Percentiles rank a stretch among this genome's conserved stretches.
phyloP scores from a whole-genome alignment of 2,329 filamentous ascomycete genomes.

The Lachnellula arida region DNA sequence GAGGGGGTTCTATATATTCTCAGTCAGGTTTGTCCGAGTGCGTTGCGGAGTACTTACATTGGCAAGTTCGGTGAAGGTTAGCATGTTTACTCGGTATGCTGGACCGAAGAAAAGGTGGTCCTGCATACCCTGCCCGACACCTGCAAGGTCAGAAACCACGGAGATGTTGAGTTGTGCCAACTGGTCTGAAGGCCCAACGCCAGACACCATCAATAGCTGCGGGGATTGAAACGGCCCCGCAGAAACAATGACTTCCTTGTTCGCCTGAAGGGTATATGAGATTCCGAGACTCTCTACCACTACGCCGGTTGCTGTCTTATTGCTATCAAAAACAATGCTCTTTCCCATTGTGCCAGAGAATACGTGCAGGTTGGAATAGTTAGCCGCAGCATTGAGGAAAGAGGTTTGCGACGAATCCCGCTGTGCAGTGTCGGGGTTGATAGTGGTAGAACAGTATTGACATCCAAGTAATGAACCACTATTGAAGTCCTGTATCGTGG shows the following conservation, averaged over 20 bases:
- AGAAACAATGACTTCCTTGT: conserved; percentile 44
- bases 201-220: conserved; percentile 33
- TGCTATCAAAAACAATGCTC: conserved; percentile 40
- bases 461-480: conserved; percentile 38
- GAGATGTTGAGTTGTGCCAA: conserved; percentile 41
- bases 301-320: conserved; percentile 37
- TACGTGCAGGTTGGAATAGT: conserved; percentile 36
- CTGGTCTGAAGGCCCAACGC: conserved; percentile 39
- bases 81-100: not conserved
- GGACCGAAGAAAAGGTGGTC: conserved; percentile 31
- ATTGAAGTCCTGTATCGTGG: conserved; percentile 34
- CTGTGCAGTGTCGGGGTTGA: conserved; percentile 20
- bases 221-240: conserved; percentile 46
- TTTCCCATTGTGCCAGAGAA: conserved; percentile 40
- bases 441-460: conserved; percentile 29
- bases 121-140: conserved; percentile 46
- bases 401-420: conserved; percentile 36
- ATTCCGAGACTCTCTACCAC: conserved; percentile 23
- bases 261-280: conserved; percentile 4
- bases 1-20: not conserved
- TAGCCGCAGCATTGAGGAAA: conserved; percentile 28
- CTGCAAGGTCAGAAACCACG: conserved; percentile 41
- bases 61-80: conserved; percentile 1
- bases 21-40: too few relatives aligned
- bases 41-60: not conserved